These are phyloP conservation scores for Dendrobium huoshanense DNA, from an alignment of 106 monocot genomes.

Conservation along the genomic window DNA sequence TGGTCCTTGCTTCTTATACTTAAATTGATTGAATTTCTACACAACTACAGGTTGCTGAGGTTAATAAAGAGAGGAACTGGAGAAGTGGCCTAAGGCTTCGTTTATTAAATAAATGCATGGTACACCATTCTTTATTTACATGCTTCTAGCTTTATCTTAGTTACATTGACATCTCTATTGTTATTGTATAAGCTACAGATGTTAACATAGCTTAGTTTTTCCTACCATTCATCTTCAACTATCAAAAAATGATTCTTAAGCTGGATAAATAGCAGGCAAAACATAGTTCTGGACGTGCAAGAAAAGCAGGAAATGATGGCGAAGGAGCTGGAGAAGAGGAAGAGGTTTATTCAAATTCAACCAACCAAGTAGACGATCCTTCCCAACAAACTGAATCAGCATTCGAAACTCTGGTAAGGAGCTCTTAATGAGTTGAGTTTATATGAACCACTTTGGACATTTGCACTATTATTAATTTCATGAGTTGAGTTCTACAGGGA, in stretches of 20 bases:
- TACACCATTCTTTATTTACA: constrained; percentile 11
- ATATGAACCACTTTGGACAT: too few species aligned
- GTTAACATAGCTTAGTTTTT: too few species aligned
- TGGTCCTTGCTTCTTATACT: background rate
- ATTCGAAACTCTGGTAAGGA: constrained; percentile 35
- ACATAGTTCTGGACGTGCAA: constrained; percentile 28
- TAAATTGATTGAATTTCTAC: background rate
- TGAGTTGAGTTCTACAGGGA: constrained; percentile 14
- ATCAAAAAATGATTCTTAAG: background rate
- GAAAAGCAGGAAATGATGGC: constrained; percentile 51
- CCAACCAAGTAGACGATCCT: constrained; percentile 43
- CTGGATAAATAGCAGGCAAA: constrained; percentile 20
- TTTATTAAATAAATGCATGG: constrained; percentile 70
- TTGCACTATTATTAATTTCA: background rate
- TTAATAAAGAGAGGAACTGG: constrained; percentile 90
- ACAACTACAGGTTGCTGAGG: constrained; percentile 47
- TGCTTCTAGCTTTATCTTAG: too few species aligned
- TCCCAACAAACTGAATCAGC: constrained; percentile 29
- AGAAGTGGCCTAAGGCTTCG: constrained; percentile 93
- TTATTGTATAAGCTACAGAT: too few species aligned
- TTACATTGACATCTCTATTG: too few species aligned
- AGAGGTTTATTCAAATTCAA: constrained; percentile 28
- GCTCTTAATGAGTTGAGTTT: background rate
- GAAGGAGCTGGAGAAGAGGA: constrained; percentile 68
- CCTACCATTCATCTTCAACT: too few species aligned